Base-by-base conservation (phyloP, 164 flowering plant species). In the Vitis vinifera region DNA sequence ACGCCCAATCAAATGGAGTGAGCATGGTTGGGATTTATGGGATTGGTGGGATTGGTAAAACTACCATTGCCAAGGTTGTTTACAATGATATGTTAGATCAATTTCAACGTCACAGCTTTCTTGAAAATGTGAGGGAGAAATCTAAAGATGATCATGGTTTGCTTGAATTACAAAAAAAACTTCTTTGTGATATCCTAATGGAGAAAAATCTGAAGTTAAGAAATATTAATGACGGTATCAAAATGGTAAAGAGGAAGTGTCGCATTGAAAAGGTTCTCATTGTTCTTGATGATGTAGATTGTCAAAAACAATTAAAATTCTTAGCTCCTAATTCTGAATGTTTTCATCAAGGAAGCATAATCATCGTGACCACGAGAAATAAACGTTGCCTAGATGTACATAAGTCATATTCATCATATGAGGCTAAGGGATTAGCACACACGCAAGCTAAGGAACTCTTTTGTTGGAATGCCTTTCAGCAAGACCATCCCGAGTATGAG, bases 251-350 rank as follows among this genome's bases (percentile, higher is more conserved):
- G 3, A 49, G 47, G 2, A 2, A 61, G 12, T 14, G 56, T 23
- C 2, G 9, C 16, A 71, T 2, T 3, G 44, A 31, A 31, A 31
- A 31, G 44, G 44, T 31, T 31, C 44, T 31, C 1, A 7, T 31
- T 16, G 70, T 76, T 14, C 68, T 76, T 16, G 78, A 75, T 63
- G 78, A 71, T 62, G 65, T 75, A 1, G 78, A 75, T 62, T 27
- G 51, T 2, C 9, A 3, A 8, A 16, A 31, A 13, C 78, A 71
- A 51, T 13, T 75, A 2, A 14, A 67, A 55, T 68, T 71, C 2
- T 14, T 75, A 30, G 62, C 52, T n/a, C 52, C 15, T 47, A 53
- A 11, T 9, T n/a, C 10, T 11, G 65, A 75, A 12, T 69, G 69
- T 69, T 65, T 75, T 65, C n/a, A 50, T 51, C 9, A 3, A 15